Conservation (phyloP, 768 basidiomycete genomes). For the Leucocoprinus birnbaumii region DNA sequence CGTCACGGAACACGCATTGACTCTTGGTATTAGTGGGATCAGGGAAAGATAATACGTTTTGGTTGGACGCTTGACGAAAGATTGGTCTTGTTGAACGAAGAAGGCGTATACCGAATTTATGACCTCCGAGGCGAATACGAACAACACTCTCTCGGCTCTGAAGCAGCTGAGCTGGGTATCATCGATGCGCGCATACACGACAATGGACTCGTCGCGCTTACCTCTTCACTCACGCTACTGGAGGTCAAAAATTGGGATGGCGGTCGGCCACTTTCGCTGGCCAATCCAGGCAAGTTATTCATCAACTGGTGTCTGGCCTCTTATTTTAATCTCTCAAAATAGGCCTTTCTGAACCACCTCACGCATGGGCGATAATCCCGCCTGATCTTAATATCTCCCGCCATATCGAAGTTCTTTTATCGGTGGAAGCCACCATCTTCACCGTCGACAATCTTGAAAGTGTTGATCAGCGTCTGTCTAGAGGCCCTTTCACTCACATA, state of each 20-base stretch:
- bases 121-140: constrained; percentile 83
- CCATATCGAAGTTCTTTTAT: constrained; percentile 87
- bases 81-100: constrained; percentile 85
- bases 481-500: constrained; percentile 87
- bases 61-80: constrained; percentile 85
- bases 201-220: constrained; percentile 83
- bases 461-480: constrained; percentile 82
- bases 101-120: constrained; percentile 89
- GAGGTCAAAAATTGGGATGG: constrained; percentile 93
- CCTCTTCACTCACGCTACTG: constrained; percentile 68
- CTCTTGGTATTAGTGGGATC: constrained; percentile 79
- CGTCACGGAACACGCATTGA: constrained; percentile 2
- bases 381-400: constrained; percentile 87
- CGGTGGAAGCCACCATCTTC: constrained; percentile 76
- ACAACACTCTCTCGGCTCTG: constrained; percentile 81
- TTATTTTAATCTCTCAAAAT: background rate
- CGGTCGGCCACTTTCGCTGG: constrained; percentile 64
- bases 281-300: constrained; percentile 62
- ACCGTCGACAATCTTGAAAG: constrained; percentile 87
- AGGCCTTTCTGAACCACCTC: constrained; percentile 79
- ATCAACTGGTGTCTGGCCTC: background rate
- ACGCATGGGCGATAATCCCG: constrained; percentile 86
- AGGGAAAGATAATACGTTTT: constrained; percentile 75
- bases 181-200: constrained; percentile 86
- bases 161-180: constrained; percentile 80